Base-by-base conservation (phyloP, 1,284 basidiomycete species). In the Albatrellus sp. region DNA sequence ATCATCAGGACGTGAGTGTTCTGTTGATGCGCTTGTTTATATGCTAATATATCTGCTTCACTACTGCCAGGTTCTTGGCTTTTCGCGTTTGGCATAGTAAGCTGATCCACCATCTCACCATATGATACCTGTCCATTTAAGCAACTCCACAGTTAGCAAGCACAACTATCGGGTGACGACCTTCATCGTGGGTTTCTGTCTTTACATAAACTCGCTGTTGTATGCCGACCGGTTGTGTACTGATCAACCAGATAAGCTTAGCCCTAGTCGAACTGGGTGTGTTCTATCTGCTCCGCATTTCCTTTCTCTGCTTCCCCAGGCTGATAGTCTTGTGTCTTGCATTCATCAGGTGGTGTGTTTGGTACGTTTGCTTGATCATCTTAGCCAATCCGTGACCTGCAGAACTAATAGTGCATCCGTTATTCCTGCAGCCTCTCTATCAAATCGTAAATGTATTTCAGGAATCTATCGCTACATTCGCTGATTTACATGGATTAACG, bases 71-170 rank as follows among this genome's bases (percentile, higher is more conserved):
- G 24, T 72, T 72, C 47, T 83, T 81, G 48, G 71, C 67, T 1
- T 59, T 80, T 52, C 71, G 80, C 31, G 79, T 84, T 40, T 83
- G 77, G 77, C 63, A 80, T 60, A 83, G 80, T 84, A 55, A 58
- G 77, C 34, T 4, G 29, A 5, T 37, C n/a, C n/a, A n/a, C n/a
- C n/a, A n/a, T n/a, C n/a, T n/a, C n/a, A n/a, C n/a, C n/a, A n/a
- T n/a, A n/a, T n/a, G n/a, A n/a, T n/a, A n/a, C 32, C 40, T 35
- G 14, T 30, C n/a, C 9, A 30, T 14, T 3, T 20, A 13, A 43
- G 24, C 14, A 4, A 12, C 33, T 28, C 13, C 20, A 34, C 19
- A 17, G 42, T 14, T 20, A 31, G 6, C 1, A 11, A 9, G 34
- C 9, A 50, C 24, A 48, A 47, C 42, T 46, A 42, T 13, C 40